Evolutionary conservation across 2,329 filamentous ascomycete species (phyloP).

Genomic region (Neopestalotiopsis clavispora): DNA sequence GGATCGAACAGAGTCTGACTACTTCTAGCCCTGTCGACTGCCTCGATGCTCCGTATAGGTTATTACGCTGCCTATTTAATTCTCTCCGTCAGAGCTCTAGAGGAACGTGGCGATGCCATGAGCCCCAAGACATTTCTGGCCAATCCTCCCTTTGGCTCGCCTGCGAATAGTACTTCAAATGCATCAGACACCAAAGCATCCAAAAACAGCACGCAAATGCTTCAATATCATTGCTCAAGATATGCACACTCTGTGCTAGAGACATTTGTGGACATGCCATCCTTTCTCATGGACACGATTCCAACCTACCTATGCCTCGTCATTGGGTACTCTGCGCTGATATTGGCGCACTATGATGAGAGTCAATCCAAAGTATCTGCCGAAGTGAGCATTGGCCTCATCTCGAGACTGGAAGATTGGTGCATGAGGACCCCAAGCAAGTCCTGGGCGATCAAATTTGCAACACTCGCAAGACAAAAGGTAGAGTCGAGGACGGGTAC

Average conservation of each 20-base stretch:
- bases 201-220: conserved; percentile 22
- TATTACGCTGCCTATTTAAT: conserved; percentile 40
- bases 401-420: conserved; percentile 35
- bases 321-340: conserved; percentile 38
- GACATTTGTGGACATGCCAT: conserved; percentile 37
- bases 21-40: conserved; percentile 35
- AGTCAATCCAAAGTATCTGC: conserved; percentile 34
- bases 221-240: conserved; percentile 32
- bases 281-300: conserved; percentile 34
- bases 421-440: conserved; percentile 34
- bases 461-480: conserved; percentile 32
- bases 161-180: conserved; percentile 19
- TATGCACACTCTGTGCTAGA: conserved; percentile 35
- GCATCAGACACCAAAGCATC: conserved; percentile 14
- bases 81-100: conserved; percentile 34
- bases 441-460: conserved; percentile 37
- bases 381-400: conserved; percentile 31
- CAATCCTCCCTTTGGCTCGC: conserved; percentile 20
- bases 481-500: conserved; percentile 29
- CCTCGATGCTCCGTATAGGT: conserved; percentile 38
- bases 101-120: conserved; percentile 35
- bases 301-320: conserved; percentile 36
- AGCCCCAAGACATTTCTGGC: conserved; percentile 33
- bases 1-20: conserved; percentile 11
- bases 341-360: conserved; percentile 38